Evolutionary conservation across 148 eudicot species (phyloP), one percentile per base, ranked within the genome.

Genomic region (Fagopyrum homotropicum): DNA sequence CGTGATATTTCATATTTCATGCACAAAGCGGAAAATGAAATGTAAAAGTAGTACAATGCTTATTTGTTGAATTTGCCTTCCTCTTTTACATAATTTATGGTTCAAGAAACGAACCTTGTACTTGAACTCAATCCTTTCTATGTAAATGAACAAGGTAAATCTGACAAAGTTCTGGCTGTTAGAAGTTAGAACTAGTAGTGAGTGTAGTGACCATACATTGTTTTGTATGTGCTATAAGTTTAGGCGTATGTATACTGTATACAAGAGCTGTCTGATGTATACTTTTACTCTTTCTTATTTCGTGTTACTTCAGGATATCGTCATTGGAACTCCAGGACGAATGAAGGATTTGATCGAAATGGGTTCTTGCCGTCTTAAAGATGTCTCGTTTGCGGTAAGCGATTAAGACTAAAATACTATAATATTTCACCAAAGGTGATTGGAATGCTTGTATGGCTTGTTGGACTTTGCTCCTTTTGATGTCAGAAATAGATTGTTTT

Each of bases 311-410:
- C 87, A 95, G 99, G 99, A 95, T 72, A 89, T 95, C 76, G 99
- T 92, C 51, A 90, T 95, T 85, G 99, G 90, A 26, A 95, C 99
- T 51, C 99, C 99, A 74, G 98, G 99, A 61, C 96, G 99, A 48
- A 77, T 95, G 88, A 92, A 81, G 77, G 99, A 95, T 83, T 86
- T 95, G 84, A 95, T 95, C 78, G 96, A 89, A 81, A 92, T 88
- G 89, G 94, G 97, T 75, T 76, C 79, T 69, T 95, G 96, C 81
- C 22, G 76, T 77, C 85, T 95, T 59, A 80, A 86, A 72, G 97
- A 92, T 44, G 97, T 90, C 16, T 89, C 96, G 11, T 95, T 86
- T 86, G 97, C 90, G 97, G 99, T 92, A 76, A 88, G 92, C 69
- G 51, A 35, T 2, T 35, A 35, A 35, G 40, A 1, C 40, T 35